Percentiles rank a stretch among this genome's conserved stretches.
Evolutionary conservation across 1,284 basidiomycete species (phyloP).

Genomic region (Cutaneotrichosporon daszewskae): DNA sequence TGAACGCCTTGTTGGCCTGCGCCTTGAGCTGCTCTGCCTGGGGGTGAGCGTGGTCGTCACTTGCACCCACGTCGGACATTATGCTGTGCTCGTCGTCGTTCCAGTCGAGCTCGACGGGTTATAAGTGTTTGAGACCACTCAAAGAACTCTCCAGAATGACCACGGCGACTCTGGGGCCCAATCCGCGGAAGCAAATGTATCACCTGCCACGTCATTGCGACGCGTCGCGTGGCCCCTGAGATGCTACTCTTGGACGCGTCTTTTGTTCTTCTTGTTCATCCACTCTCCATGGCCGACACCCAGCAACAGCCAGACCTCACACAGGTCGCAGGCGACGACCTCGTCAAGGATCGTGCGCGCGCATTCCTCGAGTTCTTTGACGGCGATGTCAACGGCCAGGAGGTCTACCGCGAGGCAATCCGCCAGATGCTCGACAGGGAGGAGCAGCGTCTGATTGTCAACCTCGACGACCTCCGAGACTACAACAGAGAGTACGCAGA

Average conservation of each 20-base stretch:
- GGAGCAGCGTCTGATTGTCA: conserved; percentile 85
- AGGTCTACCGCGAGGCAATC: conserved; percentile 73
- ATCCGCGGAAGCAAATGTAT: too few species aligned
- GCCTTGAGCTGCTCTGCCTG: conserved; percentile 68
- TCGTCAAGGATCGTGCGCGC: conserved; percentile 66
- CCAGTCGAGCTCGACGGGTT: too few species aligned
- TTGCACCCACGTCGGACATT: too few species aligned
- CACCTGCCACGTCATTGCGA: too few species aligned
- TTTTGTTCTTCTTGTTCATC: not conserved
- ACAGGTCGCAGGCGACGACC: conserved; percentile 56
- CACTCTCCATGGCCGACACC: conserved; percentile 31
- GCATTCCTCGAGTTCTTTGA: conserved; percentile 84
- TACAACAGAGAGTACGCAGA: conserved; percentile 71
- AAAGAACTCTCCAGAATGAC: too few species aligned
- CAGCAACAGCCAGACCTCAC: conserved; percentile 34
- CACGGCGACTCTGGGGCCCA: too few species aligned
- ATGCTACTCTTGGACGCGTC: not conserved
- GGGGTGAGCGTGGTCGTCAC: too few species aligned
- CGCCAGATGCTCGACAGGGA: conserved; percentile 76
- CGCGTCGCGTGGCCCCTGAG: not conserved
- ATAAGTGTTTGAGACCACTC: too few species aligned
- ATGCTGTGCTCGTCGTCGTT: too few species aligned
- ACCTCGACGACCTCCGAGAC: conserved; percentile 92
- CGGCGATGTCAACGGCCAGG: conserved; percentile 56
- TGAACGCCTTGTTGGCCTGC: conserved; percentile 91